Evolutionary conservation across 768 basidiomycete genomes (phyloP), one percentile per base, ranked within the genome.

Genomic region (Trametes cingulata): DNA sequence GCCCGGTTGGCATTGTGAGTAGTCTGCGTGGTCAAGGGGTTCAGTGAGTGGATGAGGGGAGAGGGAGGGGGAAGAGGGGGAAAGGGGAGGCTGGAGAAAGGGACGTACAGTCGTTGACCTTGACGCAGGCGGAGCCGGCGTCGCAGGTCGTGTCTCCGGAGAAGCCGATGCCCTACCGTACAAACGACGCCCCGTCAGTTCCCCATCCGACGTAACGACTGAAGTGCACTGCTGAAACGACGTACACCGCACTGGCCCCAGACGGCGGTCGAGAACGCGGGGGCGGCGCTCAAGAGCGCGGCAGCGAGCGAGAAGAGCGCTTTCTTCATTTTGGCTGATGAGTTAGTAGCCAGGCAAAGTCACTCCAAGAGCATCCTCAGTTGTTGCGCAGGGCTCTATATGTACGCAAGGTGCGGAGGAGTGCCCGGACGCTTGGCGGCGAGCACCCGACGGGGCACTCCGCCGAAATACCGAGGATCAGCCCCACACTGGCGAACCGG

Each of bases 191-290:
- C 2, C 3, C 12, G 19, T 51, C 10, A 51, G 35, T 10, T 20
- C 22, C 1, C 2, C 19, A 4, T 36, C 4, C n/a, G 6, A 19
- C 2, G 4, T 5, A 8, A 29, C 8, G 19, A 51, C 9, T 17
- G 35, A 2, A 10, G n/a, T 12, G 54, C 29, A 40, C 39, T 5
- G 27, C 46, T 56, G 14, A 14, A 13, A 13, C 7, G 29, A 62
- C 69, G 43, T 33, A 66, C 63, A 36, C 81, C 82, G 69, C 82
- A 84, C 69, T 84, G 82, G 6, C 81, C 81, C 69, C 73, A 84
- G 57, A 79, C 76, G 29, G 78, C 64, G 40, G 79, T 77, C 6
- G 67, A 63, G 22, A 69, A 49, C 4, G 58, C 65, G 15, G 68
- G 67, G 3, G 67, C 40, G 52, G 65, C 68, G 40, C 68, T 61